Evolutionary conservation across 768 basidiomycete genomes (phyloP), one percentile per base, ranked within the genome.

Genomic region (Clavulina sp.): DNA sequence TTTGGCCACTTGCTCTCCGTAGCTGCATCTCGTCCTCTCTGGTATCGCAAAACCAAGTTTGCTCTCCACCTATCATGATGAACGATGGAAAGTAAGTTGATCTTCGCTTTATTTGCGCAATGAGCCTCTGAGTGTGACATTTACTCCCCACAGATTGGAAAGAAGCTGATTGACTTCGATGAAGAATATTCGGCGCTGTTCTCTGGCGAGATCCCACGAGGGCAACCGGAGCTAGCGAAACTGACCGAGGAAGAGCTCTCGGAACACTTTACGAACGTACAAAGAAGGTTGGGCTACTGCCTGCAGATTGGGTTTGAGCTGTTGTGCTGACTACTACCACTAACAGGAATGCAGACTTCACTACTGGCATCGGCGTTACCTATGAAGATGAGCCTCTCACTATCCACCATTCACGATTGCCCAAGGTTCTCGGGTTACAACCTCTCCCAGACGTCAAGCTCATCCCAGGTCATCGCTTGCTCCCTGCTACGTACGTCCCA

Each of bases 51-150:
- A 54, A 21, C 50, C 54, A 1, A 53, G 57, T 4, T 48, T 65
- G 26, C 59, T 64, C 3, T 58, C 58, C 29, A 62, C 62, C 2
- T 65, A 64, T 53, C 57, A 64, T 43, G 50, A 41, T 16, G 63
- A 65, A 52, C 49, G 64, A 43, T 57, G 61, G 46, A 55, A 54
- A 43, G 34, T 38, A 38, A 9, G 9, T 19, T 38, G 9, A 9
- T 38, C 34, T 19, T 38, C 9, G 19, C 9, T 38, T 38, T 19
- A 19, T 9, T 38, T 9, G 34, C 9, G 9, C 34, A 38, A 9
- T 38, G 34, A 9, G 34, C 9, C 34, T 19, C 34, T 9, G 9
- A 38, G n/a, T n/a, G n/a, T n/a, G n/a, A 38, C 9, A 38, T 9
- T 19, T 9, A 9, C 34, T 9, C 9, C 34, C 19, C 34, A 19